Evolutionary conservation across 257 asterid genomes (phyloP).

Genomic region (Solanum etuberosum): DNA sequence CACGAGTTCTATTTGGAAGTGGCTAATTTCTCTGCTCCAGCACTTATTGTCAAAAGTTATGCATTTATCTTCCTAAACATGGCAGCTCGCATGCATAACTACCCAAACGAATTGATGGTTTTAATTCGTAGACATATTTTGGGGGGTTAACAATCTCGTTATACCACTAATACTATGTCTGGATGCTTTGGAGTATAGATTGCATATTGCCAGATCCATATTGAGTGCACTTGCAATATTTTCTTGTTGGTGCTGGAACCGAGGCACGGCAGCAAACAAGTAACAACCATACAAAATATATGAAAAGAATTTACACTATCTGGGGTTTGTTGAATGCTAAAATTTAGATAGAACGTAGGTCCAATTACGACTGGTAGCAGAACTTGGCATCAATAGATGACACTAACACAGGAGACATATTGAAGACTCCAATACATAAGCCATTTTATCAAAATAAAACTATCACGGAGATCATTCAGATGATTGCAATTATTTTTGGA

Average conservation of each 20-base stretch:
- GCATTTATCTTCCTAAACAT: background rate
- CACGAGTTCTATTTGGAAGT: background rate
- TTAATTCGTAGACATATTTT: background rate
- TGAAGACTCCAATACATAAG: background rate
- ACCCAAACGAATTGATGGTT: background rate
- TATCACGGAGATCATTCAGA: background rate
- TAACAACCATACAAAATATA: background rate
- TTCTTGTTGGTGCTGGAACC: background rate
- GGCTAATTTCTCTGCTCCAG: background rate
- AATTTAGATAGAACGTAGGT: background rate
- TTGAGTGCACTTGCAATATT: background rate
- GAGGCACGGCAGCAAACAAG: background rate
- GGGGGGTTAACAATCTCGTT: background rate
- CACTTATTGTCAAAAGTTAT: background rate
- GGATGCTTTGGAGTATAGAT: background rate
- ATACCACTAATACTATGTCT: background rate
- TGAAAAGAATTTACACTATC: background rate
- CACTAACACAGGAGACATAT: background rate
- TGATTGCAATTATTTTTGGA: background rate
- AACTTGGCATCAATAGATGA: background rate
- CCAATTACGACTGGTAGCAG: background rate
- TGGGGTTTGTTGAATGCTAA: background rate
- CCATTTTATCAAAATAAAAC: background rate
- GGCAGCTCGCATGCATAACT: background rate
- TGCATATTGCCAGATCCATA: background rate